Evolutionary conservation across 352 stramenopile genomes (phyloP), one percentile per base, ranked within the genome.

Genomic region (Phytophthora foliorum): DNA sequence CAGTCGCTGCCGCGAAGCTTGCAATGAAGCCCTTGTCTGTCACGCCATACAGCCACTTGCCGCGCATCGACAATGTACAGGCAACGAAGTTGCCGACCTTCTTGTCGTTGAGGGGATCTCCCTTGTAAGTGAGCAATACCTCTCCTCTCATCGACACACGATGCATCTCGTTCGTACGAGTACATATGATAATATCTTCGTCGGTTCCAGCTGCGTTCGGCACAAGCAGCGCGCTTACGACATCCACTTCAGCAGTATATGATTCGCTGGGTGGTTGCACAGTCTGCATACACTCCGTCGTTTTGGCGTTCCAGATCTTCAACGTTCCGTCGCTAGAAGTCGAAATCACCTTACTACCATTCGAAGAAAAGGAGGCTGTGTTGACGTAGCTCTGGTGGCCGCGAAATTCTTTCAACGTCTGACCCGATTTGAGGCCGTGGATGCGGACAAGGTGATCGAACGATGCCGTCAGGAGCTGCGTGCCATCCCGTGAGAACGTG

Each of bases 331-430:
- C 96, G 32, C 87, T 94, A 10, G 89, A 95, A 21, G 79, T 83
- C 2, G 94, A 98, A 4, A 98, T 77, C 13, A 99, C 81, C 36
- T 76, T 82, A 45, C 59, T 67, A n/a, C 74, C 83, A 49, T 97
- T 86, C 7, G 67, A 74, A 0, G 82, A 87, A 64, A 93, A 98
- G n/a, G 91, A 80, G 10, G 91, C 90, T 22, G 77, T 80, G 71
- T 98, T 98, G 24, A 98, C 92, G 63, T 97, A 98, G 34, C 93
- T 97, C 16, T 90, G 77, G 66, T 98, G 95, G 21, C 94, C 96
- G 27, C 82, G 77, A 78, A 98, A 98, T 59, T 98, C 94, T 75
- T 98, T 98, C n/a, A 98, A 67, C 24, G 91, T 95, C 60, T 94
- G 84, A 0, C 90, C 92, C 0, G 91, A 97, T 34, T 97, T 92